Base-by-base conservation (phyloP, 257 asterid species). In the Prunella vulgaris region DNA sequence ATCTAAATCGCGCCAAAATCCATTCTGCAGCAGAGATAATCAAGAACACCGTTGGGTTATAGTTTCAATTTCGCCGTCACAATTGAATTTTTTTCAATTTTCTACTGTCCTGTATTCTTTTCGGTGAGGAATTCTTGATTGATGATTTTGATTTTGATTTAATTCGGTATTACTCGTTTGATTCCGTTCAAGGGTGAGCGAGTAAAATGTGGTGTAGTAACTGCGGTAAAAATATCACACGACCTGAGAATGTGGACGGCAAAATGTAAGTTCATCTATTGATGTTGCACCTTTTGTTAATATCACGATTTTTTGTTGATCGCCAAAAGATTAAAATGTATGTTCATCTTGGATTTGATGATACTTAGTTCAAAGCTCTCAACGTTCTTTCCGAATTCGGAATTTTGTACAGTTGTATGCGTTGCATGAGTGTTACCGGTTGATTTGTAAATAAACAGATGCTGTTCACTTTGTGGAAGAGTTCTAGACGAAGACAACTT, bases 391-490 rank as follows among this genome's bases (percentile, higher is more conserved):
- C 42, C 10, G 27, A 33, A 10, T 46, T 28, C 8, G 17, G 27
- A 53, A 38, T 14, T 24, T 65, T 32, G 3, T 15, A 38, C 21
- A 32, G 17, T 14, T 38, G 8, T 61, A 51, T 37, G 20, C 58
- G 13, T n/a, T 58, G 49, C 53, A 21, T 25, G 46, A 35, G 25
- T 38, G 37, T 53, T 67, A 12, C 70, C 51, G 37, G 64, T 67
- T 38, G 64, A 63, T 61, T 54, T 71, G 14, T 73, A 3, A 56
- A 57, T 44, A 15, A 37, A 68, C 86, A 89, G 96, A 79, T 84
- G 91, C 62, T 89, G 92, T 85, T 60, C 79, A 4, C n/a, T 40
- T 30, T 89, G 96, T 68, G 96, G 94, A 69, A 80, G 75, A 78
- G 94, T 89, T 69, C 79, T 86, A 3, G 84, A 77, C 1, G 89